Evolutionary conservation across 768 basidiomycete genomes (phyloP), one percentile per base, ranked within the genome.

Genomic region (Neoboletus subvelutipes): DNA sequence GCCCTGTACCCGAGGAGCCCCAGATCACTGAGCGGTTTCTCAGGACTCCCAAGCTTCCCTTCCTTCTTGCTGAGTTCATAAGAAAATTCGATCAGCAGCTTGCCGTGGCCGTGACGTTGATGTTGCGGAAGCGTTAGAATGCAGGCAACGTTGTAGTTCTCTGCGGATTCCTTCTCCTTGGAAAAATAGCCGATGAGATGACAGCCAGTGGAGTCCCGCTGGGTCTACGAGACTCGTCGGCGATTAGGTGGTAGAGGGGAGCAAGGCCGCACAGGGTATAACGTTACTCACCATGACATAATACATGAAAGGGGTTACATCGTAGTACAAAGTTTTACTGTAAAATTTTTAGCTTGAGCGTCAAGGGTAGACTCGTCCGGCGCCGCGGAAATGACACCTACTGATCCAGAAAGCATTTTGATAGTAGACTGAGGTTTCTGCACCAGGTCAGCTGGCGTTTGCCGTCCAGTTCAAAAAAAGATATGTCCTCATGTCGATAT

Each of bases 281-380:
- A 52, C 54, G 57, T 36, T 28, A 68, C 82, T 64, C 64, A 91
- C 94, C 95, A 99, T 95, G 73, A 95, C 90, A 81, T 99, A 99
- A 81, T 94, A 99, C 83, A 99, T 84, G 79, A 99, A 99, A 3
- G 97, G 97, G 57, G 98, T 98, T 65, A 98, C 96, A 77, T 99
- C 97, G 77, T 98, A 99, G 77, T 99, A 98, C 61, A 99, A 79
- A 17, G 96, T 98, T 79, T 99, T 99, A 78, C 92, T 94, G 67
- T 50, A 58, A 59, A 52, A 28, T 28, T 57, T 41, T 73, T 53
- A 71, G 69, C 31, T 49, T 47, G 48, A 43, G 62, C 29, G 50
- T 64, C 42, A 41, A 46, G 43, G 20, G 41, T 57, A n/a, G n/a
- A 20, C 12, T n/a, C n/a, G 22, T 47, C 46, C 54, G 49, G 51